These are phyloP conservation scores for Leptomonas seymouri DNA, from an alignment of 208 protist genomes.

Conservation along the genomic window DNA sequence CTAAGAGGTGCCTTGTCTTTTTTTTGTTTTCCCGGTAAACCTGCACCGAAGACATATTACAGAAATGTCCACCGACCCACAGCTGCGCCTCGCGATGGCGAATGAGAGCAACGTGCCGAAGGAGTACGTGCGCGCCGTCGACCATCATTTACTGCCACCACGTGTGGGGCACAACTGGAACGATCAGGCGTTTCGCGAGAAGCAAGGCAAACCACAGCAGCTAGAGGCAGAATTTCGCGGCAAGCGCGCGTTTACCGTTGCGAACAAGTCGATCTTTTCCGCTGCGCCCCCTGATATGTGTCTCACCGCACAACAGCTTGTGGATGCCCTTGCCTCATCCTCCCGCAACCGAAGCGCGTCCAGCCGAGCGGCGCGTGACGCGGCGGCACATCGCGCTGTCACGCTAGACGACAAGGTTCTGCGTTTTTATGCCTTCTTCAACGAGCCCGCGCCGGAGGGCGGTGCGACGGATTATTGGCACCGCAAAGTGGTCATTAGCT, in stretches of 20 bases:
- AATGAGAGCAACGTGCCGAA: conserved; percentile 65
- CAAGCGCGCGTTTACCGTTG: conserved; percentile 54
- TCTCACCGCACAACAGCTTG: conserved; percentile 73
- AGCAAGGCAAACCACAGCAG: conserved; percentile 84
- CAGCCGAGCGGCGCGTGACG: conserved; percentile 15
- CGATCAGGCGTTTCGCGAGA: conserved; percentile 81
- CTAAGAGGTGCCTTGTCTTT: neutral
- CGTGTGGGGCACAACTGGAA: conserved; percentile 90
- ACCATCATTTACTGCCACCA: conserved; percentile 78
- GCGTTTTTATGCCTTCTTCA: conserved; percentile 96
- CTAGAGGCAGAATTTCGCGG: conserved; percentile 84
- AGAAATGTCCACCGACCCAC: conserved; percentile 32
- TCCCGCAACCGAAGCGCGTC: conserved; percentile 27
- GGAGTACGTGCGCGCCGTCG: conserved; percentile 76
- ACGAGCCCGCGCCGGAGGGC: conserved; percentile 92
- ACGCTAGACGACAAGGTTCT: conserved; percentile 95
- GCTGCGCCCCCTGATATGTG: conserved; percentile 46
- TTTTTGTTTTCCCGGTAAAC: neutral
- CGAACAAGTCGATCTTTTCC: conserved; percentile 53
- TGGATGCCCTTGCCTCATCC: conserved; percentile 49
- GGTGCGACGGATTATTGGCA: conserved; percentile 87
- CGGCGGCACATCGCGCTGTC: conserved; percentile 43
- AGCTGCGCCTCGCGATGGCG: conserved; percentile 36
- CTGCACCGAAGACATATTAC: neutral
- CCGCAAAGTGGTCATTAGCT: conserved; percentile 90